Evolutionary conservation across 2,329 filamentous ascomycete genomes (phyloP), one percentile per base, ranked within the genome.

Genomic region (Polychaeton citri): DNA sequence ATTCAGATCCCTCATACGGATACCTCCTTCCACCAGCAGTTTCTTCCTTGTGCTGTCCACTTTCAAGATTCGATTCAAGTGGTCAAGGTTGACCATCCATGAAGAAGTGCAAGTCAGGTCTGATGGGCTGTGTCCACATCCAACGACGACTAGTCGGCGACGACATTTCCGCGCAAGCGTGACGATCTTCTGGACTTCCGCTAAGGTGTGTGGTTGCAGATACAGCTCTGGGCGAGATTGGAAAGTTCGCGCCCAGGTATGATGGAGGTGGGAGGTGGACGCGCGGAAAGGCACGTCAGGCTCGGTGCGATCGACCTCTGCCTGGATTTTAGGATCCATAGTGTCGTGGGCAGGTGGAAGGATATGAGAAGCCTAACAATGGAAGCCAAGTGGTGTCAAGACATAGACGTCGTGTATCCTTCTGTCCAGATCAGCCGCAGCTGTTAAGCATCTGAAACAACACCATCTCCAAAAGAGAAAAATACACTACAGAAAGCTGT

Each of bases 241-340:
- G 64, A 92, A 95, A 34, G 90, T 96, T 53, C 79, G 79, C 26
- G 90, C 90, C 90, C 90, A 98, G 15, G 90, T 98, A 51, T 79
- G 79, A 64, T 96, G 90, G 33, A 78, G 62, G 58, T 96, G 78
- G 36, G 73, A 66, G 40, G 72, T 65, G 39, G 69, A 70, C 5
- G 83, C 82, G 56, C 79, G 81, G 64, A 96, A 94, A 30, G 85
- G 76, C 26, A 90, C 61, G 39, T 65, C 59, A 46, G 73, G 68
- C 50, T 78, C 67, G 54, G 74, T 68, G 43, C 65, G 67, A 21
- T 66, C 63, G 43, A 79, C 63, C 55, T 79, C 75, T 42, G 63
- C 61, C 39, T 61, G 47, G 43, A 77, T 40, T 18, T 38, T 44
- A 33, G n/a, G n/a, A n/a, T n/a, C n/a, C n/a, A n/a, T n/a, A n/a